Evolutionary conservation across 2,329 filamentous ascomycete species (phyloP).

Genomic region (Aspergillus fumigatus): DNA sequence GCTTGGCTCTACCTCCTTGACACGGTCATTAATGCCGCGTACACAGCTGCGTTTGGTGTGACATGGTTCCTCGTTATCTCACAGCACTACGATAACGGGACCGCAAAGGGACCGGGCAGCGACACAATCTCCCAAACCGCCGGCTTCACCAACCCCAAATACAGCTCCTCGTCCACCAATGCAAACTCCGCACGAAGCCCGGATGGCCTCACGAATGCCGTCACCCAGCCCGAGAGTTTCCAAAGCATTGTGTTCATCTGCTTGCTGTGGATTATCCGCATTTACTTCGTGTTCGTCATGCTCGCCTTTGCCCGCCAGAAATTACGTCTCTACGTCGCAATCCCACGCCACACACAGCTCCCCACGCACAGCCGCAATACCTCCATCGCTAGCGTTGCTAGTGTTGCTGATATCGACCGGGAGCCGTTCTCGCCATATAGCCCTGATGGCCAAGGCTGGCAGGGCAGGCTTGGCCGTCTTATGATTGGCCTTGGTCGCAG

Average conservation of each 20-base stretch:
- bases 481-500: conserved; percentile 69
- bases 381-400: conserved; percentile 46
- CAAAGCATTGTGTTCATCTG: conserved; percentile 75
- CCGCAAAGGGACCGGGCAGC: conserved; percentile 46
- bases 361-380: conserved; percentile 41
- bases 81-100: conserved; percentile 48
- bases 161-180: conserved; percentile 56
- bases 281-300: conserved; percentile 81
- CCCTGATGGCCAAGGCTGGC: conserved; percentile 74
- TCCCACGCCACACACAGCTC: conserved; percentile 35
- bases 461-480: conserved; percentile 69
- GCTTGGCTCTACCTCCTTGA: conserved; percentile 84
- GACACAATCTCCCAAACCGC: conserved; percentile 58
- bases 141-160: conserved; percentile 61
- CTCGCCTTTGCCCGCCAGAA: conserved; percentile 77
- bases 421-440: conserved; percentile 67
- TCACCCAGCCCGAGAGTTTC: conserved; percentile 63
- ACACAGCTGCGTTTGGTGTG: conserved; percentile 75
- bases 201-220: conserved; percentile 56
- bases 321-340: conserved; percentile 56
- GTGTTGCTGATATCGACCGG: conserved; percentile 45
- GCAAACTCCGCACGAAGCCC: conserved; percentile 38
- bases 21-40: conserved; percentile 73
- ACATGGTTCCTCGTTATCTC: conserved; percentile 80
- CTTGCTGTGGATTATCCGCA: conserved; percentile 66